Percentiles rank a stretch among this genome's conserved stretches.
Evolutionary conservation across 129 eudicot species (phyloP).

Genomic region (Apium graveolens): DNA sequence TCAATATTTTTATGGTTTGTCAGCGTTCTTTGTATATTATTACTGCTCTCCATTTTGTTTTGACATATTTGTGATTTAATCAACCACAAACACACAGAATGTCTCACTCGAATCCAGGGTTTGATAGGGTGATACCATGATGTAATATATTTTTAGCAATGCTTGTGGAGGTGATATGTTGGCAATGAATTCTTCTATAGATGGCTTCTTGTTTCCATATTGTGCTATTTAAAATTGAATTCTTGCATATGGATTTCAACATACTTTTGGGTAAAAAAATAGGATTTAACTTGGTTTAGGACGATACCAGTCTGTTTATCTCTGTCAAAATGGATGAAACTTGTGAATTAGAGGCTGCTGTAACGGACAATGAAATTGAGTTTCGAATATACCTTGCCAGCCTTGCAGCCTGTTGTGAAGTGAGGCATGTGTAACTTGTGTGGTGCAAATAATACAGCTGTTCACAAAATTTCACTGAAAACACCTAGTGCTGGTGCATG

Average conservation of each 20-base stretch:
- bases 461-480: too few relatives aligned
- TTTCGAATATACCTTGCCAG: background rate
- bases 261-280: background rate
- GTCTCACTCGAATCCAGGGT: background rate
- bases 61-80: background rate
- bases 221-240: background rate
- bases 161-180: background rate
- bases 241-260: background rate
- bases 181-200: background rate
- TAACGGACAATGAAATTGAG: background rate
- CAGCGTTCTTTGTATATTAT: background rate
- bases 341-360: background rate
- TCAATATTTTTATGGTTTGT: background rate
- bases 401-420: background rate
- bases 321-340: too few relatives aligned
- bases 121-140: background rate
- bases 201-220: background rate
- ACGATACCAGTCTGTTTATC: too few relatives aligned
- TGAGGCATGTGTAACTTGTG: background rate
- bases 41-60: background rate
- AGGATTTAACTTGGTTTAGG: too few relatives aligned
- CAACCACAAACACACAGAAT: background rate
- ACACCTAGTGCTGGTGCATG: background rate
- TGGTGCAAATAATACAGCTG: background rate
- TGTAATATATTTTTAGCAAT: background rate